Evolutionary conservation across 2,329 filamentous ascomycete species (phyloP).

Genomic region (Paecilomyces sp.): DNA sequence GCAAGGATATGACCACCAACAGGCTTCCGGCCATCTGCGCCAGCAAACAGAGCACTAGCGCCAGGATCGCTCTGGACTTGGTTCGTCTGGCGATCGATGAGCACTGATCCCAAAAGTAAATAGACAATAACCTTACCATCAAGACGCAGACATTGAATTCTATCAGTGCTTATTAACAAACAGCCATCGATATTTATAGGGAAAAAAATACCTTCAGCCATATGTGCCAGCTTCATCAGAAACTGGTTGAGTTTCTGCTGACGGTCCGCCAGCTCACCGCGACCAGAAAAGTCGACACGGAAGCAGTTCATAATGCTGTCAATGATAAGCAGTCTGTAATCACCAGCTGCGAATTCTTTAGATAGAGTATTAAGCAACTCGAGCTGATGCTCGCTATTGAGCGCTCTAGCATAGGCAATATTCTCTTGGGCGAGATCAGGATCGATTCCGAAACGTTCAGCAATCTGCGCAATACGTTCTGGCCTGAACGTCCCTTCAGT

Average conservation of each 20-base stretch:
- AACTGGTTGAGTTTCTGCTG: slow-evolving; percentile 63
- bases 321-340: slow-evolving; percentile 60
- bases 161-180: slow-evolving; percentile 14
- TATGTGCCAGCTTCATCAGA: slow-evolving; percentile 55
- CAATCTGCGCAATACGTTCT: slow-evolving; percentile 60
- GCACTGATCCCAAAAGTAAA: background rate
- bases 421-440: slow-evolving; percentile 56
- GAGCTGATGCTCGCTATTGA: slow-evolving; percentile 61
- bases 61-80: slow-evolving; percentile 66
- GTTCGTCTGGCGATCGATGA: slow-evolving; percentile 47
- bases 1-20: slow-evolving; percentile 62
- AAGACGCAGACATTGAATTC: slow-evolving; percentile 63
- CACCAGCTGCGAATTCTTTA: slow-evolving; percentile 54
- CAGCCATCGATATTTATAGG: background rate
- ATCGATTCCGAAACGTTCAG: slow-evolving; percentile 58
- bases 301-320: slow-evolving; percentile 67
- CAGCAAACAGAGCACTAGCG: slow-evolving; percentile 59
- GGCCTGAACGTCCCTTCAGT: slow-evolving; percentile 61
- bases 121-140: slow-evolving; percentile 38
- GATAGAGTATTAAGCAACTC: slow-evolving; percentile 57
- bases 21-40: slow-evolving; percentile 61
- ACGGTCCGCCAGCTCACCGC: slow-evolving; percentile 60
- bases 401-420: slow-evolving; percentile 57
- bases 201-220: slow-evolving; percentile 49
- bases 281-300: slow-evolving; percentile 59